phyloP scores from a whole-genome alignment of 2,329 filamentous ascomycete species.

The Colletotrichum horii region DNA sequence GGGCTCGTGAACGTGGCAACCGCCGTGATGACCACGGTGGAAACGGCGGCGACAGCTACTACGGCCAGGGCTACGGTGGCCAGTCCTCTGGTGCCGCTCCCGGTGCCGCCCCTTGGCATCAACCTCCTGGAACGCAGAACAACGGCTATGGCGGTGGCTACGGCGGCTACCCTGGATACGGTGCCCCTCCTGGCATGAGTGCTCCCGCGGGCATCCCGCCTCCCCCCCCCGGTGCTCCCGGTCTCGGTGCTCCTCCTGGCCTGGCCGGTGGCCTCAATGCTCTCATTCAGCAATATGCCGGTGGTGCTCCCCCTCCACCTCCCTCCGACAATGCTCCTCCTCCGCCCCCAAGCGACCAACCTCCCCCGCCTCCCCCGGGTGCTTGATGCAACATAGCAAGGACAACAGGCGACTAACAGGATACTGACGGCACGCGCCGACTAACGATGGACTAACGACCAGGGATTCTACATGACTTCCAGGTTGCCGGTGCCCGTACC shows the following conservation, averaged over 20 bases:
- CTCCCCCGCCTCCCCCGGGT: slow-evolving; percentile 66
- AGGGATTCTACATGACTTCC: slow-evolving; percentile 1
- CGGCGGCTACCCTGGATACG: slow-evolving; percentile 53
- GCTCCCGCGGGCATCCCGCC: slow-evolving; percentile 38
- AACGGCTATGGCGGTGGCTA: slow-evolving; percentile 62
- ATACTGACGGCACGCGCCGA: not conserved
- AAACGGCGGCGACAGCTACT: slow-evolving; percentile 46
- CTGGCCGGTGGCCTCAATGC: slow-evolving; percentile 64
- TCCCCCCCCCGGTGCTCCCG: slow-evolving; percentile 35
- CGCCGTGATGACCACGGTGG: slow-evolving; percentile 48
- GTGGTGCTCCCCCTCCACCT: slow-evolving; percentile 55
- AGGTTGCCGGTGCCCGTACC: not conserved
- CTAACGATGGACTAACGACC: slow-evolving; percentile 19
- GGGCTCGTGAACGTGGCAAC: slow-evolving; percentile 61
- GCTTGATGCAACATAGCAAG: slow-evolving; percentile 37
- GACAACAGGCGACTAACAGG: slow-evolving; percentile 4
- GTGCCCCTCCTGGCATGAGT: slow-evolving; percentile 58
- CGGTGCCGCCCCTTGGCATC: slow-evolving; percentile 63
- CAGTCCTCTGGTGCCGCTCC: slow-evolving; percentile 22
- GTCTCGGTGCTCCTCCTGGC: slow-evolving; percentile 58
- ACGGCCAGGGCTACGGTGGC: slow-evolving; percentile 35
- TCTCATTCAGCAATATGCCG: slow-evolving; percentile 70
- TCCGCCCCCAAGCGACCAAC: slow-evolving; percentile 62
- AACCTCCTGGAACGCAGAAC: slow-evolving; percentile 52
- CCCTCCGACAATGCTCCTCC: slow-evolving; percentile 65